Evolutionary conservation across 140 eudicot genomes (phyloP), one percentile per base, ranked within the genome.

Genomic region (Anethum foeniculum): DNA sequence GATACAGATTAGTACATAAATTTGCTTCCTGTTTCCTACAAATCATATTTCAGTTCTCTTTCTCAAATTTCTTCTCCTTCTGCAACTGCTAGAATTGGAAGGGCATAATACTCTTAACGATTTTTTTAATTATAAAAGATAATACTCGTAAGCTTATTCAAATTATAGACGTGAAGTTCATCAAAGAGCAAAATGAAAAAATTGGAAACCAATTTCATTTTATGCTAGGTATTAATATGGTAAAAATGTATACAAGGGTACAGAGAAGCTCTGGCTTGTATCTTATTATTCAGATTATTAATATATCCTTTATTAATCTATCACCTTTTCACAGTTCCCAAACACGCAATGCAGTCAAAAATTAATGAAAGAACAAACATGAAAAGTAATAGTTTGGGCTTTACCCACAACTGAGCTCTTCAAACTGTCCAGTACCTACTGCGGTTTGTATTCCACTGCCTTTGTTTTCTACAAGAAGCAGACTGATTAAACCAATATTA

Each of bases 331-430:
- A 27, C 13, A 51, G 64, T 74, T 74, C 32, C 58, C 1, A 43
- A n/a, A 34, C 58, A 74, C 58, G 44, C 8, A 14, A 44, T 11
- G 51, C 16, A 32, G 15, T 14, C 1, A 39, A 4, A 15, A 19
- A 28, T 38, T 49, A 36, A 1, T 46, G 60, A 48, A 49, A 13
- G 4, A 14, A 11, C 43, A 75, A 72, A 71, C 18, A n/a, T 9
- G n/a, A 74, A 36, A 11, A n/a, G 6, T 9, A 49, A 49, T 21
- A 25, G 12, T 79, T 27, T 27, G 5, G 54, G 32, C 47, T 75
- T 81, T 90, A 90, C 97, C 99, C 93, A 86, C 96, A 95, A 38
- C 92, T 81, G 67, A 92, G 79, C 86, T 92, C 95, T 80, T 92
- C 95, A 79, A 84, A 88, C 38, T 84, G 76, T 83, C 97, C 96